Base-by-base conservation (phyloP, 2,329 filamentous ascomycete genomes). In the Pseudocercospora cruenta region DNA sequence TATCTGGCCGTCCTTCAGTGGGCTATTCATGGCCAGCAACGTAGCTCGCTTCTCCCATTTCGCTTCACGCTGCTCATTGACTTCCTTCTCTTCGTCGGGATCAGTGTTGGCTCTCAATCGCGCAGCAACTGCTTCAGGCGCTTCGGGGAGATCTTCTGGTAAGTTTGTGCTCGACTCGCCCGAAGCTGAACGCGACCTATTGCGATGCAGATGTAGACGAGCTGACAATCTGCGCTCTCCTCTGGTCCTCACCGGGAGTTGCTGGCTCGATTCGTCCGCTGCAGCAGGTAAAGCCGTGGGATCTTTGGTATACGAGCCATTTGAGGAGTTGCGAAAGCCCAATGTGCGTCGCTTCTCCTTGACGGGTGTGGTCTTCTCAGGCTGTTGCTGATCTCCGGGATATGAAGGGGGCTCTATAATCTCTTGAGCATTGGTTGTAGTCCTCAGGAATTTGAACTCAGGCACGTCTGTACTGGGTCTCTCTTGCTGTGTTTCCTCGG, bases 1-100 rank as follows among this genome's bases (percentile, higher is more conserved):
- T 43, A 71, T 74, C 59, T 75, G 73, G 62, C 74, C 76, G 39
- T 78, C 75, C 28, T 78, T 82, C 67, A 82, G 77, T 58, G 82
- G 80, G 65, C 72, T 77, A 43, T 69, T 84, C 83, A 66, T 87
- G 33, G 92, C 94, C 70, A 98, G 83, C 66, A 96, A 87, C n/a
- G 94, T 97, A 28, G 95, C 95, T 67, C 94, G 86, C 82, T 91
- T 90, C 84, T 98, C 95, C 95, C 95, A 99, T 80, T 91, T 86
- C 66, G 88, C 87, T 82, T 96, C 91, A 60, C 83, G 81, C 26
- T 85, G 84, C 69, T 84, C 80, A 65, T 78, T 80, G 71, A 66
- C 68, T 45, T 69, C 70, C 45, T 71, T 75, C 10, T 83, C 81
- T 36, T 82, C 82, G 24, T 69, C 65, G 9, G 57, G 58, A 26